Evolutionary conservation across 2,329 filamentous ascomycete species (phyloP).

Genomic region (Aspergillus persii): DNA sequence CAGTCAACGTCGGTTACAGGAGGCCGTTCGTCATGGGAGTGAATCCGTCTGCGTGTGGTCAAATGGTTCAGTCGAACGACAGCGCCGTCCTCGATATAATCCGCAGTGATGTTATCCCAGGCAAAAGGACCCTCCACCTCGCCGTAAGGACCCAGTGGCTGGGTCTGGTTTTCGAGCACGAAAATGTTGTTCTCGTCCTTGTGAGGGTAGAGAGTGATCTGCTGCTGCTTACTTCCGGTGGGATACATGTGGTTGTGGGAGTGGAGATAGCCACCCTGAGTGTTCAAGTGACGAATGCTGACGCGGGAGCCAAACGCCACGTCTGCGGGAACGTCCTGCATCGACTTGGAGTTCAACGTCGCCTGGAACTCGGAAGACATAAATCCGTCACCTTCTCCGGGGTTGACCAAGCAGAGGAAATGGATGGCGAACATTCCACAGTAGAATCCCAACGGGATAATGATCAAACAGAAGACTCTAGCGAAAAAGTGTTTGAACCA

Average conservation of each 20-base stretch:
- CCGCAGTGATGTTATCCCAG: conserved; percentile 73
- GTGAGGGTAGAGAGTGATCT: conserved; percentile 96
- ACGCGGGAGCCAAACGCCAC: conserved; percentile 85
- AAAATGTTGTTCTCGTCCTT: conserved; percentile 98
- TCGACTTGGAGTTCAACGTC: conserved; percentile 91
- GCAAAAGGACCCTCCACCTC: conserved; percentile 77
- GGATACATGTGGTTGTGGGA: conserved; percentile 98
- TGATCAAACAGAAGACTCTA: conserved; percentile 83
- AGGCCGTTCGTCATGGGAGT: conserved; percentile 88
- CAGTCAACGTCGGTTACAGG: conserved; percentile 84
- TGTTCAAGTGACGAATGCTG: conserved; percentile 88
- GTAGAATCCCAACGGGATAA: conserved; percentile 87
- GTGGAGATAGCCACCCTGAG: conserved; percentile 95
- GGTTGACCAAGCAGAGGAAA: conserved; percentile 89
- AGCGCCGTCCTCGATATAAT: conserved; percentile 74
- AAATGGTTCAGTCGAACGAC: conserved; percentile 80
- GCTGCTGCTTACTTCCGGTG: conserved; percentile 94
- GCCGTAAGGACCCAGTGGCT: conserved; percentile 74
- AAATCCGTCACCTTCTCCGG: conserved; percentile 95
- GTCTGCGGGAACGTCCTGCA: conserved; percentile 92
- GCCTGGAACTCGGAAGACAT: conserved; percentile 99
- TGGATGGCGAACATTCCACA: conserved; percentile 97
- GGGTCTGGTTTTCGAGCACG: conserved; percentile 92
- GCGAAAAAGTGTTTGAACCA: conserved; percentile 95
- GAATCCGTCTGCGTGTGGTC: conserved; percentile 80